phyloP scores from a whole-genome alignment of 2,329 filamentous ascomycete genomes.

The Orbilia blumenaviensis region DNA sequence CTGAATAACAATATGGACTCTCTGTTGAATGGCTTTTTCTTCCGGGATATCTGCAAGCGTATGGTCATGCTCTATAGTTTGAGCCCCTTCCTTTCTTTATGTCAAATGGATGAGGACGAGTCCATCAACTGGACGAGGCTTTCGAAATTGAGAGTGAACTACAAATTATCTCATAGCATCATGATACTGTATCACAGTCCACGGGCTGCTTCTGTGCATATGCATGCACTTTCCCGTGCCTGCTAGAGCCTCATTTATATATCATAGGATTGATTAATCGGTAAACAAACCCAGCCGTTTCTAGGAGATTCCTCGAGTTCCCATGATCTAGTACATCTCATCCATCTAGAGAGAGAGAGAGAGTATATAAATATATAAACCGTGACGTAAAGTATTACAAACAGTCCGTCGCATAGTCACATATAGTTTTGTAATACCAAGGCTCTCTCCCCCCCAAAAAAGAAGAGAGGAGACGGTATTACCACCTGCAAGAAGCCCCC shows the following conservation, averaged over 20 bases:
- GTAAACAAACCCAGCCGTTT: too few species aligned
- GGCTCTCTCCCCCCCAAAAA: too few species aligned
- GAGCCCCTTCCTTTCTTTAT: too few species aligned
- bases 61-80: background rate
- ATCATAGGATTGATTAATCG: too few species aligned
- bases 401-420: background rate
- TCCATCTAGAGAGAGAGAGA: too few species aligned
- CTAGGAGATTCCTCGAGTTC: too few species aligned
- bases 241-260: background rate
- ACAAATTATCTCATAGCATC: background rate
- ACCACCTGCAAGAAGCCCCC: background rate
- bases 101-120: background rate
- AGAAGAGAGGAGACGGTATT: background rate
- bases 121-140: slow-evolving; percentile 6
- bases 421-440: background rate
- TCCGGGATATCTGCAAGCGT: background rate
- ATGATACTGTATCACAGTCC: background rate
- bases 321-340: too few species aligned
- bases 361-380: background rate
- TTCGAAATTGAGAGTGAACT: background rate
- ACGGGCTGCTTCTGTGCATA: background rate
- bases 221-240: background rate
- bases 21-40: background rate
- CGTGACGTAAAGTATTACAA: slow-evolving; percentile 1
- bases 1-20: background rate